Base-by-base conservation (phyloP, 2,329 filamentous ascomycete species). In the Aspergillus clavatus region DNA sequence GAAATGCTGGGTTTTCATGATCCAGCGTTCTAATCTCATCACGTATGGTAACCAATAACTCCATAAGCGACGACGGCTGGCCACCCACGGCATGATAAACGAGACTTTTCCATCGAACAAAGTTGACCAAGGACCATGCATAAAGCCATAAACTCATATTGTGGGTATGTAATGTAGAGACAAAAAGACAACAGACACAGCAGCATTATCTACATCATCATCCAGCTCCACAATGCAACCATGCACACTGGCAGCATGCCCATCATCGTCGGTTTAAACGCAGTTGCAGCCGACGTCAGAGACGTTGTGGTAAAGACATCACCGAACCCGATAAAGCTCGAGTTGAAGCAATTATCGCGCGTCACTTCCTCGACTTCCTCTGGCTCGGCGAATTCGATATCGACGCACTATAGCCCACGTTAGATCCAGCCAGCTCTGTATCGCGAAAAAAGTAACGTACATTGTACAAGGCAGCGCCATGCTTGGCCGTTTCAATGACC, bases 351-450 rank as follows among this genome's bases (percentile, higher is more conserved):
- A 71, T 95, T 96, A 11, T 81, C 77, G 47, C 77, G 73, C 63
- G 86, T 95, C 54, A 96, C 87, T 55, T 84, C 74, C 45, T 73
- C 74, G 40, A 95, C 82, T 62, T 95, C 85, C 58, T 81, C 72
- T 19, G 87, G 86, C 1, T 89, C 86, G 38, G 84, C 87, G 58
- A 97, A 94, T 38, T 86, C 91, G 59, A 97, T 94, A 63, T 97
- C 91, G 56, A 94, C 90, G 64, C 93, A 97, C 89, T 95, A 47
- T 11, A 40, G 26, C 21, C n/a, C 3, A 3, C n/a, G 38, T 35
- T 44, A 47, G 22, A 37, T 47, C 38, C 31, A 21, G 31, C 8
- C 18, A 35, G 23, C 8, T 4, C 23, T 24, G 4, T 12, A n/a
- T 11, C 14, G 23, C n/a, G 38, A 37, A 16, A 40, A 36, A 39